Base-by-base conservation (phyloP, 2,329 filamentous ascomycete genomes). In the Scedosporium aurantiacum region DNA sequence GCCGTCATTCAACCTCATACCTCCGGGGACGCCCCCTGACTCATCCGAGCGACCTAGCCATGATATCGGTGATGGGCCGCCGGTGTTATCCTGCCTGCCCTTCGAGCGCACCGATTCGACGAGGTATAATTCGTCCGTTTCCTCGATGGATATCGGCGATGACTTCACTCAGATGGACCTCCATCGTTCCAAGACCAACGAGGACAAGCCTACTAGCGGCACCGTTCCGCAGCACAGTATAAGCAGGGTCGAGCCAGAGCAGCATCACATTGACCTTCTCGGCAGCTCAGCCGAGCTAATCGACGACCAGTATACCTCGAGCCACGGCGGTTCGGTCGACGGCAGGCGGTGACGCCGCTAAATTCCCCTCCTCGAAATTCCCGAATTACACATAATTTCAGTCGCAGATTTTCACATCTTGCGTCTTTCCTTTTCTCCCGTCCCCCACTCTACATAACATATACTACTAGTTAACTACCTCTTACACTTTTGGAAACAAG, bases 271-370 rank as follows among this genome's bases (percentile, higher is more conserved):
- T 8, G 76, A 82, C 63, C 72, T 82, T 25, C 69, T 83, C 2
- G 81, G 79, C 21, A 79, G 76, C 64, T 75, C 80, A 5, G 83
- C 83, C 1, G 83, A 86, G 69, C 72, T 86, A 16, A 76, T 86
- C 2, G 76, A 82, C 58, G 78, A 40, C n/a, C 47, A 61, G 32
- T 61, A 58, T 18, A 37, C 52, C 6, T 61, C 59, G 16, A 61
- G 59, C 40, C 59, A 41, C 3, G 56, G 56, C 2, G 40, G 37
- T 7, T 61, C 59, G 28, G 40, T n/a, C 21, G 47, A 61, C 16
- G 32, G 50, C 28, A 27, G 32, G 59, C 25, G 40, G 57, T 59
- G 41, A 50, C 6, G 7, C 18, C 18, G 18, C 50, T 23, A 47
- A 6, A 21, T 4, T 47, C 5, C 43, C 18, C 5, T 45, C 43